Evolutionary conservation across 345 rosid genomes (phyloP).

Genomic region (Viola odorata): DNA sequence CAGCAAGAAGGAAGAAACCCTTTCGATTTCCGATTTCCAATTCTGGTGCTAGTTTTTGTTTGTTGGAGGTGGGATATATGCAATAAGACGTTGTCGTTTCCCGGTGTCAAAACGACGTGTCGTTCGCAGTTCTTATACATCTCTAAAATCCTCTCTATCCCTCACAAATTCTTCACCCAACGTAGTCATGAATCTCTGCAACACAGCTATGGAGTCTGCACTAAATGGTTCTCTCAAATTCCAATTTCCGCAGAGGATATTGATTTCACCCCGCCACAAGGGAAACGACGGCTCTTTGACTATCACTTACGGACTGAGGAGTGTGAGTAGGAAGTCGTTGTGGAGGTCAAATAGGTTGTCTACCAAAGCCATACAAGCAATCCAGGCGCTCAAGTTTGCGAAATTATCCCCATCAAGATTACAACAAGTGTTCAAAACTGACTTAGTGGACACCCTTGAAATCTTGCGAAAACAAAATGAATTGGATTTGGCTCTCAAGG

Average conservation of each 20-base stretch:
- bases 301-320: constrained; percentile 42
- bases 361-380: constrained; percentile 51
- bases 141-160: too few relatives aligned
- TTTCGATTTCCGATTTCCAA: too few relatives aligned
- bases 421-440: constrained; percentile 30
- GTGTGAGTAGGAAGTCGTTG: constrained; percentile 23
- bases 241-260: constrained; percentile 15
- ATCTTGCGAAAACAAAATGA: constrained; percentile 48
- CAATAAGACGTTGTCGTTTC: too few relatives aligned
- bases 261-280: not conserved
- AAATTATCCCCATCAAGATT: constrained; percentile 34
- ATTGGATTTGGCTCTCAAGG: constrained; percentile 44
- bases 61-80: too few relatives aligned
- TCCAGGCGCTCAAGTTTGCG: constrained; percentile 54
- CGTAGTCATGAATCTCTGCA: too few relatives aligned
- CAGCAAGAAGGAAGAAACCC: too few relatives aligned
- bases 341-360: constrained; percentile 48
- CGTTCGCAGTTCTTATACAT: too few relatives aligned
- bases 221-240: constrained; percentile 5
- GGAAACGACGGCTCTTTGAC: constrained; percentile 1
- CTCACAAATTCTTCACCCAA: too few relatives aligned
- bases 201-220: too few relatives aligned
- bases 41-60: too few relatives aligned
- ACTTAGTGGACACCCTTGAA: constrained; percentile 41
- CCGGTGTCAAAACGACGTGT: too few relatives aligned